Evolutionary conservation across 139 green algal genomes (phyloP).

Genomic region (Pedinophyceae sp.): DNA sequence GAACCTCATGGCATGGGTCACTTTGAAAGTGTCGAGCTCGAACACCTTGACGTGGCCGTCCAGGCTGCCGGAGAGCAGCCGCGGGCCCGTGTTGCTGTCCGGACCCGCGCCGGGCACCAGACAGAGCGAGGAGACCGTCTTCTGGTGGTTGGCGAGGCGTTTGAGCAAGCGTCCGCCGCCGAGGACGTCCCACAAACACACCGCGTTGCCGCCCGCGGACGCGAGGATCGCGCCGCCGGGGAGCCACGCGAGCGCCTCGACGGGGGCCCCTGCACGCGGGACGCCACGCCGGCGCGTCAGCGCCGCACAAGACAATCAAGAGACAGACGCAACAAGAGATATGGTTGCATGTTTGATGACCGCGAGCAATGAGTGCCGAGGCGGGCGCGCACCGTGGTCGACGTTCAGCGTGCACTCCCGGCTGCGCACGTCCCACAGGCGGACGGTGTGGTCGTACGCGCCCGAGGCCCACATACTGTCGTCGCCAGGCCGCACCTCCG

Average conservation of each 20-base stretch:
- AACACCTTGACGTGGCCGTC: slow-evolving; percentile 91
- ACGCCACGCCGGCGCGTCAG: too few species aligned
- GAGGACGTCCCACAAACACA: slow-evolving; percentile 72
- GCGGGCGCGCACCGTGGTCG: too few species aligned
- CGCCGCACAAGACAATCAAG: too few species aligned
- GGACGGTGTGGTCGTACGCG: slow-evolving; percentile 68
- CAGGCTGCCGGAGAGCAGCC: slow-evolving; percentile 73
- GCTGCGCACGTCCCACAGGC: slow-evolving; percentile 67
- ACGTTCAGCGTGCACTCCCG: slow-evolving; percentile 19
- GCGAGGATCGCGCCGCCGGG: slow-evolving; percentile 43
- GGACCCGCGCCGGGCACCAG: slow-evolving; percentile 34
- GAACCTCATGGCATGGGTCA: slow-evolving; percentile 60
- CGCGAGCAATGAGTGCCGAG: too few species aligned
- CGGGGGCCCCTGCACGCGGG: too few species aligned
- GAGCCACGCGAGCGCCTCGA: slow-evolving; percentile 69
- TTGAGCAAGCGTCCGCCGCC: slow-evolving; percentile 51
- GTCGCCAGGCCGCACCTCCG: slow-evolving; percentile 25
- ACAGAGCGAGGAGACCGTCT: slow-evolving; percentile 70
- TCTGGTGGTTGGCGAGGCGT: slow-evolving; percentile 72
- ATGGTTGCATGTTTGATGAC: too few species aligned
- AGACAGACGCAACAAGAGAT: too few species aligned
- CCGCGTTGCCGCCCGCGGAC: slow-evolving; percentile 49
- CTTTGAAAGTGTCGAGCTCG: slow-evolving; percentile 64
- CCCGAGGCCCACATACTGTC: slow-evolving; percentile 52
- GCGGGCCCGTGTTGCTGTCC: slow-evolving; percentile 29